Percentiles rank a stretch among this genome's conserved stretches.
Conservation (phyloP, 2,329 filamentous ascomycete genomes). For the Aspergillus sclerotialis region DNA sequence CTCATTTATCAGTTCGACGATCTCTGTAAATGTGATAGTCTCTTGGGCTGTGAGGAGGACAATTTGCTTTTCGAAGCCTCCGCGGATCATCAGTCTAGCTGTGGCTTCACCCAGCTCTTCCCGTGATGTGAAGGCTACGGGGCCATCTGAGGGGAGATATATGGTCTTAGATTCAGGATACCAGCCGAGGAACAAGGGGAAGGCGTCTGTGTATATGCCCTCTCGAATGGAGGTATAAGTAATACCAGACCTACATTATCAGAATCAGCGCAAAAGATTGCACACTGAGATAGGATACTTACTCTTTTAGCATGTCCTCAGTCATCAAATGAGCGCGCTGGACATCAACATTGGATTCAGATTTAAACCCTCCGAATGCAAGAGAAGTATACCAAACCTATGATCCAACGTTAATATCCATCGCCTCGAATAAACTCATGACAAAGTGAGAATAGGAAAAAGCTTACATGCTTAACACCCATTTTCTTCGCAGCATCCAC, state of each 20-base stretch:
- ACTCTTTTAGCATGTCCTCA: constrained; percentile 44
- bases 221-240: constrained; percentile 51
- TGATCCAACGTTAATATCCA: no score
- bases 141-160: constrained; percentile 33
- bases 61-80: constrained; percentile 27
- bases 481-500: constrained; percentile 48
- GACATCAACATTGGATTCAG: constrained; percentile 41
- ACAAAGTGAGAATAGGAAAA: no score
- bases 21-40: constrained; percentile 26
- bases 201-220: constrained; percentile 54
- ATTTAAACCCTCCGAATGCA: constrained; percentile 44
- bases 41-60: constrained; percentile 34
- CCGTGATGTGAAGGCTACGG: constrained; percentile 45
- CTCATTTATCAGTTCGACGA: constrained; percentile 33
- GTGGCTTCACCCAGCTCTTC: constrained; percentile 51
- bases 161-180: constrained; percentile 27
- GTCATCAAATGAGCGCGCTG: constrained; percentile 55
- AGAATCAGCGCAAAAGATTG: neutral
- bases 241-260: constrained; percentile 27
- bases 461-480: constrained; percentile 44
- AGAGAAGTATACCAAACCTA: constrained; percentile 53
- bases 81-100: constrained; percentile 43
- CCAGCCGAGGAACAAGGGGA: constrained; percentile 50
- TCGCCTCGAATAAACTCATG: no score
- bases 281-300: constrained; percentile 3